A percentile compares a stretch with the other conserved stretches of the same genome.
Evolutionary conservation across 352 stramenopile species (phyloP).

Genomic region (Discostella stelligera): DNA sequence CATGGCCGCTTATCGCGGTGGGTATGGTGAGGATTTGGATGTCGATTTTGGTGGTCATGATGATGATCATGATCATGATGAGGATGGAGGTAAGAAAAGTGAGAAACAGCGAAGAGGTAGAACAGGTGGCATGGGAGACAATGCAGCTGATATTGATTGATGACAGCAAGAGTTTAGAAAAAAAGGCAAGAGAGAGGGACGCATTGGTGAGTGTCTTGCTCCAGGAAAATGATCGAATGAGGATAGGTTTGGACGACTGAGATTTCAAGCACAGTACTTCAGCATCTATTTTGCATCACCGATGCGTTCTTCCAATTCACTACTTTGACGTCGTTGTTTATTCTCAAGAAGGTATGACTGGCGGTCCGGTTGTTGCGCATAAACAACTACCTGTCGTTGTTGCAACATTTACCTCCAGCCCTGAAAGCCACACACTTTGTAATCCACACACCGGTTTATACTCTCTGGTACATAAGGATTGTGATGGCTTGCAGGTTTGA

Average conservation of each 20-base stretch:
- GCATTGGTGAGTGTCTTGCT: no score
- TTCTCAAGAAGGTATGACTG: no score
- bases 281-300: no score
- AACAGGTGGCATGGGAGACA: background rate
- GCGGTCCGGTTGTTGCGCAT: background rate
- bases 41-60: constrained; percentile 50
- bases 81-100: constrained; percentile 4
- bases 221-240: no score
- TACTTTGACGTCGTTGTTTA: no score
- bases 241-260: no score
- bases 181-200: no score
- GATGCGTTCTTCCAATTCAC: no score
- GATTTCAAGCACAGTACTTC: no score
- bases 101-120: background rate
- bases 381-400: background rate
- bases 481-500: background rate
- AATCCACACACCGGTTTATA: background rate
- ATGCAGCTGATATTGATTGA: background rate
- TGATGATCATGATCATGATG: constrained; percentile 43
- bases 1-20: constrained; percentile 42
- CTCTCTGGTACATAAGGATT: background rate
- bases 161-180: background rate
- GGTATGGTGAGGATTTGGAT: constrained; percentile 63
- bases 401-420: background rate
- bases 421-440: background rate